A percentile compares a stretch with the other conserved stretches of the same genome.
These are phyloP conservation scores for Plasmodium sp. DNA, from an alignment of 169 alveolate species.

Conservation along the genomic window DNA sequence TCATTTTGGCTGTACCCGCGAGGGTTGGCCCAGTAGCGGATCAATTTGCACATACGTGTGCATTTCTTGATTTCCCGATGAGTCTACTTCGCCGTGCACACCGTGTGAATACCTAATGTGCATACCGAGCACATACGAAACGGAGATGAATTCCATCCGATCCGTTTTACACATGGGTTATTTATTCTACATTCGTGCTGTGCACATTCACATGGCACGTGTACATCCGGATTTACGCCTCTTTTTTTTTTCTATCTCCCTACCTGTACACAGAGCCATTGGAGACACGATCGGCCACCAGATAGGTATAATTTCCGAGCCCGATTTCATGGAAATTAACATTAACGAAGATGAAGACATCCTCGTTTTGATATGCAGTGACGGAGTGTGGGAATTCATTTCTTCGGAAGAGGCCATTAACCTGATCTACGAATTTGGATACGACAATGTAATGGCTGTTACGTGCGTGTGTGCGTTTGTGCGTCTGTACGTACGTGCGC, in stretches of 20 bases:
- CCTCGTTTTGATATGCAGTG: conserved; percentile 86
- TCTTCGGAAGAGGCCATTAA: conserved; percentile 88
- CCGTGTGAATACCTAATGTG: not conserved
- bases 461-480: not conserved
- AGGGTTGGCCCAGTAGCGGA: not conserved
- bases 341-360: conserved; percentile 77
- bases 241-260: not conserved
- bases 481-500: not conserved
- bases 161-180: not conserved
- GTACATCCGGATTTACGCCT: not conserved
- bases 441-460: conserved; percentile 33
- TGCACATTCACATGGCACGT: not conserved
- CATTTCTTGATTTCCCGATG: not conserved
- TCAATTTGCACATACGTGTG: not conserved
- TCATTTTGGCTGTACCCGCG: not conserved
- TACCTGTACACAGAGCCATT: conserved; percentile 66
- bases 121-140: not conserved
- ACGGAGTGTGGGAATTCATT: conserved; percentile 91
- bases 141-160: not conserved
- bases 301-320: conserved; percentile 71
- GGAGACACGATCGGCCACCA: conserved; percentile 75
- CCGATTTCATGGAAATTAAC: conserved; percentile 49
- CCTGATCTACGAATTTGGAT: conserved; percentile 80
- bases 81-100: not conserved
- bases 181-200: no score